phyloP scores from a whole-genome alignment of 208 protist genomes.

The Phytomonas francai region DNA sequence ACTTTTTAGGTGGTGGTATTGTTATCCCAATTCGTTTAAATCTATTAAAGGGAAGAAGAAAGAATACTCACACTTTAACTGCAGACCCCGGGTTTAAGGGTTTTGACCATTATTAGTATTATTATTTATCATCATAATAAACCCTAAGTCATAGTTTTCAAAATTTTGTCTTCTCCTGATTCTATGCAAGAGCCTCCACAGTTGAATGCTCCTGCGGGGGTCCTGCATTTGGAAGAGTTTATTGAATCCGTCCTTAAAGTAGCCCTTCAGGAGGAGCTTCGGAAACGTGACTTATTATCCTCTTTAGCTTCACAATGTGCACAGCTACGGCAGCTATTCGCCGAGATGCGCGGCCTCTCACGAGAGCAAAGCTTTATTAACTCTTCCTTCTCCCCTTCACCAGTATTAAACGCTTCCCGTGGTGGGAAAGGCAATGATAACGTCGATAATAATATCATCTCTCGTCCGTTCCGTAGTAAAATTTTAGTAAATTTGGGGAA shows the following conservation, averaged over 20 bases:
- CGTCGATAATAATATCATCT: neutral
- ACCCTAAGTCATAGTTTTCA: no score
- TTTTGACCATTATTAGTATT: no score
- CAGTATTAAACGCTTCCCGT: no score
- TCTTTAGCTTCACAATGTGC: conserved; percentile 50
- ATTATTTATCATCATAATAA: no score
- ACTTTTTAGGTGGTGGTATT: no score
- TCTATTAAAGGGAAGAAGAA: no score
- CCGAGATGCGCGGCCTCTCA: conserved; percentile 59
- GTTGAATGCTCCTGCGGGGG: conserved; percentile 17
- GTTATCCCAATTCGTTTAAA: no score
- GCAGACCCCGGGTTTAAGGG: no score
- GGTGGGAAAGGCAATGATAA: no score
- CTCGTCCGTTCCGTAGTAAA: conserved; percentile 26
- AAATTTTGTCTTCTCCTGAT: no score
- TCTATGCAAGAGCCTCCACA: no score
- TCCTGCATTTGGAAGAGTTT: conserved; percentile 60
- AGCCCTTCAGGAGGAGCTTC: conserved; percentile 35
- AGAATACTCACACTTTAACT: no score
- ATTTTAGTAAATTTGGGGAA: conserved; percentile 76
- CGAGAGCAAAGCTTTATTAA: conserved; percentile 30
- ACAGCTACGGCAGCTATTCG: conserved; percentile 54
- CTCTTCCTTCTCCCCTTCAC: conserved; percentile 13
- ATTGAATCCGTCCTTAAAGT: conserved; percentile 49
- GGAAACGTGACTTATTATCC: conserved; percentile 40